Evolutionary conservation across 306 rosid species (phyloP).

Genomic region (Amphicarpaea edgeworthii): DNA sequence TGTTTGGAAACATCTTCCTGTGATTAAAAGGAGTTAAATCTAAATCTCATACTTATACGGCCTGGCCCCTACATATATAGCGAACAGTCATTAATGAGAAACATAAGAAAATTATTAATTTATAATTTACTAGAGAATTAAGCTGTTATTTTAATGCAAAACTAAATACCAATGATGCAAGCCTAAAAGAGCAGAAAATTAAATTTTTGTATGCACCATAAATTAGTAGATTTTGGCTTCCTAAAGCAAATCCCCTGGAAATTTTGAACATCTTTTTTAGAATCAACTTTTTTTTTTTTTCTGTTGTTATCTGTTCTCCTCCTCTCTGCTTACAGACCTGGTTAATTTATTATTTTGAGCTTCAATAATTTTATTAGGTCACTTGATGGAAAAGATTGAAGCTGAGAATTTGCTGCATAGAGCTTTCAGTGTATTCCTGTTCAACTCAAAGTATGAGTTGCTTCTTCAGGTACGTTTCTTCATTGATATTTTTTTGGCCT

Average conservation of each 20-base stretch:
- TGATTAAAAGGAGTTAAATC: slow-evolving; percentile 13
- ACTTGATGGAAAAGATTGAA: slow-evolving; percentile 97
- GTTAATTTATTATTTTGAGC: slow-evolving; percentile 33
- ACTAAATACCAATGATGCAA: not conserved
- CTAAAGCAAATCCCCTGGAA: slow-evolving; percentile 7
- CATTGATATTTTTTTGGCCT: slow-evolving; percentile 7
- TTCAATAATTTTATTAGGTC: slow-evolving; percentile 65
- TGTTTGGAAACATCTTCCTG: not conserved
- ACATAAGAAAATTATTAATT: not conserved
- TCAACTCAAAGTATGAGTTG: slow-evolving; percentile 89
- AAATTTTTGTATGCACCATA: slow-evolving; percentile 10
- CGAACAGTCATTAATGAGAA: not conserved
- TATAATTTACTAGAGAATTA: not conserved
- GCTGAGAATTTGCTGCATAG: slow-evolving; percentile 85
- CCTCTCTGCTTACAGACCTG: not conserved
- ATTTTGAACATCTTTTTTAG: slow-evolving; percentile 17
- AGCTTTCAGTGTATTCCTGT: slow-evolving; percentile 96
- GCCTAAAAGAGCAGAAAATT: slow-evolving; percentile 21
- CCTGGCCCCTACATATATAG: not conserved
- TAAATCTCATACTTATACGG: not conserved
- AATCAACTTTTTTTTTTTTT: not conserved
- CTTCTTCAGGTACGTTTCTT: slow-evolving; percentile 85
- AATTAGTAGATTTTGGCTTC: slow-evolving; percentile 24
- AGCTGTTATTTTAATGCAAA: slow-evolving; percentile 14
- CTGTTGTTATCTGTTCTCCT: slow-evolving; percentile 15